These are phyloP conservation scores for Adansonia gregorii DNA, from an alignment of 441 rosid genomes.

Conservation along the genomic window DNA sequence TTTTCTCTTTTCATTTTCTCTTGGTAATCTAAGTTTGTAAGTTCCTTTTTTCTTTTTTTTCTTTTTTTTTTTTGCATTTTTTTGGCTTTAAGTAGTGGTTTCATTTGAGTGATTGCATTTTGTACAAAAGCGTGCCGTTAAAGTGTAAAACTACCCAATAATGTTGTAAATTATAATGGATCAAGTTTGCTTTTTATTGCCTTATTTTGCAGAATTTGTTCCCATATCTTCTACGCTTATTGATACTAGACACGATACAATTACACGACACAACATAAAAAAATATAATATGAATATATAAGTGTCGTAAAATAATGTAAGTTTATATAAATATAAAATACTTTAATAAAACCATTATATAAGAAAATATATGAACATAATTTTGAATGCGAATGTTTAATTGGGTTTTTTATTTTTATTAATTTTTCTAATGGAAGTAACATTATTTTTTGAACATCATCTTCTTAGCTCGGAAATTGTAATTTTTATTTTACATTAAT, in stretches of 20 bases:
- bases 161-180: background rate
- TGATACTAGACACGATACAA: too few species aligned
- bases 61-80: background rate
- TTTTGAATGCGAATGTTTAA: background rate
- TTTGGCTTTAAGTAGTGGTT: background rate
- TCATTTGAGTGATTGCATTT: constrained; percentile 21
- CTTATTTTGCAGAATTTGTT: background rate
- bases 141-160: constrained; percentile 7
- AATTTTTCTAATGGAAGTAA: background rate
- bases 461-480: background rate
- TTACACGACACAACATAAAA: too few species aligned
- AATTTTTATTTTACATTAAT: background rate
- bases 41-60: background rate
- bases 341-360: too few species aligned
- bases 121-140: constrained; percentile 3
- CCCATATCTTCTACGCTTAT: too few species aligned
- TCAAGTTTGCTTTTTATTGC: background rate
- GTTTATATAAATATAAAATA: too few species aligned
- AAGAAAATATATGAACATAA: too few species aligned
- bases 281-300: too few species aligned
- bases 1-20: background rate
- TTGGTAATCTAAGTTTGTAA: background rate
- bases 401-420: background rate
- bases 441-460: background rate
- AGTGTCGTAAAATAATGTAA: too few species aligned